Evolutionary conservation across 179 eudicot species (phyloP), one percentile per base, ranked within the genome.

Genomic region (Patellifolia procumbens): DNA sequence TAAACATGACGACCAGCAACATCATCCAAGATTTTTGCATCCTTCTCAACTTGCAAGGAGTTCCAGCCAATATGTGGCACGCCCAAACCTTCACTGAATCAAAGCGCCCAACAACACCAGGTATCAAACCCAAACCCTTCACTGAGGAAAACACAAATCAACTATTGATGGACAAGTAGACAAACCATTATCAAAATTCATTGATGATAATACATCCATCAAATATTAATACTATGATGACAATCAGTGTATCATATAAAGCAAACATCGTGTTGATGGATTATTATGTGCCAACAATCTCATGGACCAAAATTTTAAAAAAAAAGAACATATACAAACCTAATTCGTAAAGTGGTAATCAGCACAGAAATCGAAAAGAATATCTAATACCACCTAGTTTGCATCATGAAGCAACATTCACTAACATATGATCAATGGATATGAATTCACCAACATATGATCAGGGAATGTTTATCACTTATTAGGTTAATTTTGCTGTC

Each of bases 1-100:
- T 95, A 95, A 77, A 95, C 96, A 87, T 95, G 99, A 55, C 84
- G 87, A 73, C 82, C 81, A 58, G 85, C 91, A 75, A 91, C 82
- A 76, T 89, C 96, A 79, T 88, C 92, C 86, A 95, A 84, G 68
- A 95, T 89, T 65, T 85, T 89, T 67, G 94, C 79, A 67, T 88
- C 92, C 77, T 93, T 77, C 59, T 70, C 77, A 51, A 93, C 81
- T 80, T 91, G 81, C 83, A 95, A 73, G 55, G 96, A 92, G 81
- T 95, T 93, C 99, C 99, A 95, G 78, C 99, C 99, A 81, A 95
- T 91, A 80, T 95, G 99, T 68, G 99, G 99, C 73, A 95, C 97
- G 78, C 84, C 84, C 56, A 87, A 83, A 63, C 97, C 97, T 70
- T 83, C 76, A 72, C 88, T 86, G 42, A 86, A 83, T 91, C 92